phyloP scores from a whole-genome alignment of 2,329 filamentous ascomycete species.

The Alternaria gaisen region DNA sequence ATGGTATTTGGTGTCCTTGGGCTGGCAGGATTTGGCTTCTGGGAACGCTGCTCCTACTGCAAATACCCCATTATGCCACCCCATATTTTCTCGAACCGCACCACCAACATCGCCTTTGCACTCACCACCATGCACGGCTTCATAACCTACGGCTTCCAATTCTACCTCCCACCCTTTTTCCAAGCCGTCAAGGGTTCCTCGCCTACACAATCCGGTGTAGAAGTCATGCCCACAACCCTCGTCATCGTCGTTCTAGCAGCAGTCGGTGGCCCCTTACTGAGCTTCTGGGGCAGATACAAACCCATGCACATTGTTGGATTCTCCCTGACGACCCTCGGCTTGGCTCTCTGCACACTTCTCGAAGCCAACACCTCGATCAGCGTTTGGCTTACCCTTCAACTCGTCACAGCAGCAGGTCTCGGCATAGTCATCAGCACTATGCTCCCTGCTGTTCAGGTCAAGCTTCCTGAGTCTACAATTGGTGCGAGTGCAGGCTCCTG shows the following conservation, averaged over 20 bases:
- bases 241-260: slow-evolving; percentile 34
- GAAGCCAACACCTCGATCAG: slow-evolving; percentile 14
- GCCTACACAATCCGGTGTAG: slow-evolving; percentile 33
- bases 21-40: slow-evolving; percentile 50
- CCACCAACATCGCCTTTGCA: slow-evolving; percentile 48
- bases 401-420: slow-evolving; percentile 33
- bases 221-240: slow-evolving; percentile 40
- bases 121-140: slow-evolving; percentile 45
- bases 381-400: slow-evolving; percentile 36
- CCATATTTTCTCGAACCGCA: slow-evolving; percentile 57
- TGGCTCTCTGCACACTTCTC: slow-evolving; percentile 30
- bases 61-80: slow-evolving; percentile 52
- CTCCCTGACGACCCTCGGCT: slow-evolving; percentile 28
- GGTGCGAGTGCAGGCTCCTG: slow-evolving; percentile 37
- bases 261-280: slow-evolving; percentile 32
- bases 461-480: slow-evolving; percentile 33
- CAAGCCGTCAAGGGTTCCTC: slow-evolving; percentile 37
- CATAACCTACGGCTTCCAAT: slow-evolving; percentile 38
- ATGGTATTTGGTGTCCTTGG: slow-evolving; percentile 57
- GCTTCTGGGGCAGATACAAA: slow-evolving; percentile 36
- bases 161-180: slow-evolving; percentile 42
- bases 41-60: slow-evolving; percentile 48
- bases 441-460: slow-evolving; percentile 43
- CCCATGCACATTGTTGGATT: slow-evolving; percentile 40
- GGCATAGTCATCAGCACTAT: slow-evolving; percentile 40